Evolutionary conservation across 2,329 filamentous ascomycete genomes (phyloP).

Genomic region (Sarocladium strictum): DNA sequence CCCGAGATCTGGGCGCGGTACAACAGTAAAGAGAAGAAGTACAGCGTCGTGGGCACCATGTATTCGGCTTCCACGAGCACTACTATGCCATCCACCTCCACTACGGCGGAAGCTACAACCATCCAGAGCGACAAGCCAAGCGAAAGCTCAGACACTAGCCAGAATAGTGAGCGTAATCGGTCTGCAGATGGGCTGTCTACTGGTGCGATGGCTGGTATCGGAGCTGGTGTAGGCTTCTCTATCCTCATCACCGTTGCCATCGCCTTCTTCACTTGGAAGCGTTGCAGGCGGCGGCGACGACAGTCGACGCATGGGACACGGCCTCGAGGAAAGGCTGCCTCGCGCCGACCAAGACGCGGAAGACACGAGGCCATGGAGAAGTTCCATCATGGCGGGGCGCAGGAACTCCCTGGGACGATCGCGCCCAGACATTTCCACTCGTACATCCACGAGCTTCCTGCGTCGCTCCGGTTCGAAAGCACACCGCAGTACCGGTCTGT

Average conservation of each 20-base stretch:
- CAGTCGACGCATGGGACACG: not conserved
- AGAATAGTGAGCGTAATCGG: not conserved
- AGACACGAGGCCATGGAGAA: not conserved
- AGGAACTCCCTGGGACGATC: not conserved
- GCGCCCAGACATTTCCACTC: not conserved
- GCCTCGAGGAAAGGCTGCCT: not conserved
- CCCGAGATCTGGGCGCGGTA: conserved; percentile 18
- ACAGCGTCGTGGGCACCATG: conserved; percentile 15
- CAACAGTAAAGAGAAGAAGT: conserved; percentile 13
- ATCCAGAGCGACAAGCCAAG: conserved; percentile 8
- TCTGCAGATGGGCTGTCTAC: not conserved
- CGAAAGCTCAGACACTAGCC: too few relatives aligned
- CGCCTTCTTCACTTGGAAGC: not conserved
- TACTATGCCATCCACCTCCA: too few relatives aligned
- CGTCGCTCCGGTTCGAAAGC: not conserved
- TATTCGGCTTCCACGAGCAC: too few relatives aligned
- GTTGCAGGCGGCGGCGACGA: not conserved
- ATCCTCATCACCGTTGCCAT: not conserved
- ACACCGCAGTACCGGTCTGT: too few relatives aligned
- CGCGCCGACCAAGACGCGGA: not conserved
- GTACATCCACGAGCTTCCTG: not conserved
- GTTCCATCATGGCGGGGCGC: not conserved
- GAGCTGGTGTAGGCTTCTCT: not conserved
- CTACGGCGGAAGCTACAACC: not conserved
- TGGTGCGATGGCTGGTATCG: not conserved